A percentile compares a stretch with the other conserved stretches of the same genome.
These are phyloP conservation scores for Yamadazyma atmosphaerica DNA, from an alignment of 1,139 yeast species.

Conservation along the genomic window DNA sequence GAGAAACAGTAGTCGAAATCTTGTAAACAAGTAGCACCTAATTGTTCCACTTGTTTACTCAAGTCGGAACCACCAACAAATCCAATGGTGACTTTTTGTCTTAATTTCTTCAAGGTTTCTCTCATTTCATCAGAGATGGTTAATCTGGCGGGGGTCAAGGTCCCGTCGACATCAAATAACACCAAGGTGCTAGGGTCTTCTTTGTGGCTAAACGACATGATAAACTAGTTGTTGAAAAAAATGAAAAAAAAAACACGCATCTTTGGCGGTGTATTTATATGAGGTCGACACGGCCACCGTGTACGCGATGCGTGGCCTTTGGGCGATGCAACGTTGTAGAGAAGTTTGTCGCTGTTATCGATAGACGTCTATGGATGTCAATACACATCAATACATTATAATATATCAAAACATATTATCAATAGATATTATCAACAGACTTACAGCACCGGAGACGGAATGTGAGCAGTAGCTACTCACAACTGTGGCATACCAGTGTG, in stretches of 20 bases:
- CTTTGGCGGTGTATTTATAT: not conserved
- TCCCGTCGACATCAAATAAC: conserved; percentile 96
- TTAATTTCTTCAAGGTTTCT: conserved; percentile 65
- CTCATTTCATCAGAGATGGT: conserved; percentile 78
- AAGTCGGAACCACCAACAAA: conserved; percentile 98
- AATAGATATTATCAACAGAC: too few species aligned
- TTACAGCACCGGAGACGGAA: too few species aligned
- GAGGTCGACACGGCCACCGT: not conserved
- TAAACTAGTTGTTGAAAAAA: not conserved
- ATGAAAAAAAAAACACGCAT: too few species aligned
- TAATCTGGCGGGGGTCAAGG: conserved; percentile 96
- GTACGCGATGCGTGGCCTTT: not conserved
- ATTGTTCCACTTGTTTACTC: conserved; percentile 92
- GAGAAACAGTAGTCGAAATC: conserved; percentile 95
- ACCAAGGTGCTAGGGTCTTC: conserved; percentile 65
- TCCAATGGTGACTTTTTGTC: conserved; percentile 91
- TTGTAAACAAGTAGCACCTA: conserved; percentile 73
- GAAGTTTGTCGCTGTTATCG: too few species aligned
- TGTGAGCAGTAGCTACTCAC: too few species aligned
- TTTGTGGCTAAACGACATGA: conserved; percentile 54
- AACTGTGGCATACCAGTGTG: too few species aligned
- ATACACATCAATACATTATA: too few species aligned
- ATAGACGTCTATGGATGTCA: too few species aligned
- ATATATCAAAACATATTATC: too few species aligned
- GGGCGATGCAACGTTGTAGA: not conserved